Evolutionary conservation across 345 rosid genomes (phyloP).

Genomic region (Aethionema arabicum): DNA sequence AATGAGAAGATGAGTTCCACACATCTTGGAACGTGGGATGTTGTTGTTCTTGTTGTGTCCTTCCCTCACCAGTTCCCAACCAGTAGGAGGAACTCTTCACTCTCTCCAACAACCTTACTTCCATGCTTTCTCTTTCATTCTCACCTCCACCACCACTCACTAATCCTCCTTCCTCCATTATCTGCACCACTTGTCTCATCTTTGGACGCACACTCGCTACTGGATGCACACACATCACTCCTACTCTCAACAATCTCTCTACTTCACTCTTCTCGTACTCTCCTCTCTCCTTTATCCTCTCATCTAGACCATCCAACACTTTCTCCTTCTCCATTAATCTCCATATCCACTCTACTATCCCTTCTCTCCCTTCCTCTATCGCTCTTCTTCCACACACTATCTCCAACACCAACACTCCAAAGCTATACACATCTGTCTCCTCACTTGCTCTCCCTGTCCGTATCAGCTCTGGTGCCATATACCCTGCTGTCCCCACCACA

Average conservation of each 20-base stretch:
- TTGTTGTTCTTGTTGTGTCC: background rate
- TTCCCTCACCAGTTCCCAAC: slow-evolving; percentile 22
- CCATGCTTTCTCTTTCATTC: slow-evolving; percentile 50
- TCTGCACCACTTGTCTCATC: slow-evolving; percentile 76
- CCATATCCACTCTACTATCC: slow-evolving; percentile 43
- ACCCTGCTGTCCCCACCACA: slow-evolving; percentile 69
- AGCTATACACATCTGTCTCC: slow-evolving; percentile 47
- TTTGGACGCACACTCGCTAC: slow-evolving; percentile 55
- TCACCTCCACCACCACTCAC: slow-evolving; percentile 33
- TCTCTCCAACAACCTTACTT: slow-evolving; percentile 48
- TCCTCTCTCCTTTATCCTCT: slow-evolving; percentile 39
- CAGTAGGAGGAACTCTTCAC: slow-evolving; percentile 31
- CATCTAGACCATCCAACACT: slow-evolving; percentile 48
- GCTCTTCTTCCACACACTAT: slow-evolving; percentile 46
- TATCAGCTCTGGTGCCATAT: slow-evolving; percentile 67
- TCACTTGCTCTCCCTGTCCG: slow-evolving; percentile 47
- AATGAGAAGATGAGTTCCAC: slow-evolving; percentile 38
- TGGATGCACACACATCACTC: slow-evolving; percentile 62
- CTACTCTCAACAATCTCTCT: slow-evolving; percentile 56
- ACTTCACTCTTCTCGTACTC: slow-evolving; percentile 45
- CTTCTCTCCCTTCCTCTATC: slow-evolving; percentile 46
- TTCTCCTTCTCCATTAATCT: slow-evolving; percentile 37
- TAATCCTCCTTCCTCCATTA: slow-evolving; percentile 54
- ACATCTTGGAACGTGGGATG: slow-evolving; percentile 58
- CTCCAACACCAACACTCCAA: slow-evolving; percentile 48